A percentile compares a stretch with the other conserved stretches of the same genome.
phyloP scores from a whole-genome alignment of 768 basidiomycete species.

The Phylloporus sp. region DNA sequence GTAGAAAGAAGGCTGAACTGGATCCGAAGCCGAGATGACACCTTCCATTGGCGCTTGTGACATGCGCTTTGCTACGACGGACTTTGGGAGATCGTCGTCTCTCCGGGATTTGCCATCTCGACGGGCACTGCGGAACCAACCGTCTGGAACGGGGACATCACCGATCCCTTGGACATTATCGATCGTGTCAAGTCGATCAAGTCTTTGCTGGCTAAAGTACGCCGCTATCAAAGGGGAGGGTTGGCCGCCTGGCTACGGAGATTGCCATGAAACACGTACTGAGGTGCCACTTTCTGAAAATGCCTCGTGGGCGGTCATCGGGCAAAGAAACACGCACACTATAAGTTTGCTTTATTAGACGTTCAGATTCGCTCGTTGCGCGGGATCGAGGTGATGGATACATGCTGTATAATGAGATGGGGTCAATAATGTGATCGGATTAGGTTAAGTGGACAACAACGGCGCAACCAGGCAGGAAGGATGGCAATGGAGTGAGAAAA shows the following conservation, averaged over 20 bases:
- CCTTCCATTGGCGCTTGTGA: slow-evolving; percentile 31
- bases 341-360: slow-evolving; percentile 53
- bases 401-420: slow-evolving; percentile 26
- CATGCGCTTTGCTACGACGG: slow-evolving; percentile 38
- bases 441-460: slow-evolving; percentile 27
- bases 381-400: slow-evolving; percentile 39
- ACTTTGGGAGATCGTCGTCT: slow-evolving; percentile 43
- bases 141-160: slow-evolving; percentile 64
- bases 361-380: slow-evolving; percentile 35
- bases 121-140: slow-evolving; percentile 75
- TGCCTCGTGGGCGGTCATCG: slow-evolving; percentile 38
- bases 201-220: slow-evolving; percentile 75
- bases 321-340: slow-evolving; percentile 46
- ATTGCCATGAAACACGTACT: slow-evolving; percentile 39
- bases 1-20: slow-evolving; percentile 20
- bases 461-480: slow-evolving; percentile 19
- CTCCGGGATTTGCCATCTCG: slow-evolving; percentile 48
- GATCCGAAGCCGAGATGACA: slow-evolving; percentile 18
- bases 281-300: slow-evolving; percentile 48
- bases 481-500: slow-evolving; percentile 2
- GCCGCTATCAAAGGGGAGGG: slow-evolving; percentile 47
- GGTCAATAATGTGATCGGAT: slow-evolving; percentile 20
- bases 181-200: slow-evolving; percentile 67
- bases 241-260: slow-evolving; percentile 21
- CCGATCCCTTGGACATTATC: slow-evolving; percentile 65